Conservation (phyloP, 208 protist species). For the Leishmania amazonensis region DNA sequence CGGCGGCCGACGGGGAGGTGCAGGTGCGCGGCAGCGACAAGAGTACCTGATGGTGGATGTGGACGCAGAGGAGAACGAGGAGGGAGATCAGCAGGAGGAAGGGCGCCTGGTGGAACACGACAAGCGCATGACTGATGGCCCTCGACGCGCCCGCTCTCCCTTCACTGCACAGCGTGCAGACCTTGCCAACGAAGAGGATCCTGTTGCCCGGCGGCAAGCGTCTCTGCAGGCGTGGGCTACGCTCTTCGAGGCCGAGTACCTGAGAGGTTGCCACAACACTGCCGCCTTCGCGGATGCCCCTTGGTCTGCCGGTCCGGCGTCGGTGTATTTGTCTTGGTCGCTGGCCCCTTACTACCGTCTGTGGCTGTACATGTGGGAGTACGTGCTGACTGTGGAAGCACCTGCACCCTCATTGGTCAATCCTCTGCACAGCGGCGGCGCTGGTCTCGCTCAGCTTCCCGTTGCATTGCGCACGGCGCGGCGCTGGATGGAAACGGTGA, state of each 20-base stretch:
- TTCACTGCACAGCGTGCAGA: neutral
- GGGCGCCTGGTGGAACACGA: neutral
- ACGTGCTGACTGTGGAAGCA: conserved; percentile 36
- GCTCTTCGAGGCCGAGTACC: conserved; percentile 17
- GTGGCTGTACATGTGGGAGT: conserved; percentile 71
- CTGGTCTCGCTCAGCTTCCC: conserved; percentile 3
- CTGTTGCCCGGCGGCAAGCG: conserved; percentile 10
- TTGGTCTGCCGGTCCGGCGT: neutral
- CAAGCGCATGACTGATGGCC: neutral
- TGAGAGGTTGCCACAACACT: neutral
- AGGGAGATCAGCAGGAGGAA: conserved; percentile 5
- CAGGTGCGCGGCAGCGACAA: neutral
- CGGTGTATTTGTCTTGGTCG: neutral
- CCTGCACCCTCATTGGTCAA: neutral
- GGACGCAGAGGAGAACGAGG: conserved; percentile 16
- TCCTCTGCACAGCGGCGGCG: neutral
- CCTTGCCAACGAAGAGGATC: conserved; percentile 25
- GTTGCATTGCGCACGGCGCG: conserved; percentile 22
- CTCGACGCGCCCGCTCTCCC: neutral
- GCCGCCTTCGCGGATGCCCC: neutral
- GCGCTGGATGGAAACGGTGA: conserved; percentile 29
- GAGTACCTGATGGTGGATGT: conserved; percentile 17
- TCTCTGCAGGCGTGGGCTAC: conserved; percentile 26
- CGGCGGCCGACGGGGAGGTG: neutral
- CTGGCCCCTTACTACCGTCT: conserved; percentile 41